Percentiles rank a stretch among this genome's conserved stretches.
These are phyloP conservation scores for Protea cynaroides DNA, from an alignment of 164 flowering plant species.

Conservation along the genomic window DNA sequence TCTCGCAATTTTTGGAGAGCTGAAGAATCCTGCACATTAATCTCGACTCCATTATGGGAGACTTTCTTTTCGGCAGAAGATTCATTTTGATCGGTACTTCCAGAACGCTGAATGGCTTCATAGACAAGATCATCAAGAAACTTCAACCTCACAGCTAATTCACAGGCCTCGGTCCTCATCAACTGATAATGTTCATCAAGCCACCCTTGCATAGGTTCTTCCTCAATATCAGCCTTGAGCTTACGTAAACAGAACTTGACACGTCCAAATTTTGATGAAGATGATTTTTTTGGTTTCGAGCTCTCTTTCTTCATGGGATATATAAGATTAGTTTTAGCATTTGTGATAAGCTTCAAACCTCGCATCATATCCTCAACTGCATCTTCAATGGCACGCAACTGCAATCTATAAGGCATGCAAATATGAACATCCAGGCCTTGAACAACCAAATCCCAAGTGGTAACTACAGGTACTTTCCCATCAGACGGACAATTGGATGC, in stretches of 20 bases:
- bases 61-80: conserved; percentile 33
- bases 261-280: conserved; percentile 61
- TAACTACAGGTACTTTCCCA: conserved; percentile 30
- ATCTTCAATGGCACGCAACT: conserved; percentile 98
- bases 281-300: conserved; percentile 51
- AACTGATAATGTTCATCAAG: conserved; percentile 93
- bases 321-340: conserved; percentile 55
- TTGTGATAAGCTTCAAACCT: conserved; percentile 67
- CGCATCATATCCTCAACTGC: conserved; percentile 93
- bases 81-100: conserved; percentile 45
- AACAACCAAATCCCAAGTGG: conserved; percentile 92
- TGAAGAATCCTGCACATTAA: conserved; percentile 59
- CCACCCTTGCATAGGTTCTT: conserved; percentile 99
- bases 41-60: conserved; percentile 51
- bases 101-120: conserved; percentile 29
- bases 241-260: conserved; percentile 75
- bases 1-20: conserved; percentile 52
- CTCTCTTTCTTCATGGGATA: conserved; percentile 62
- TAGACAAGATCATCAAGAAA: conserved; percentile 67
- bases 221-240: conserved; percentile 85
- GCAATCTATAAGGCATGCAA: conserved; percentile 89
- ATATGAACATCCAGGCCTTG: conserved; percentile 94
- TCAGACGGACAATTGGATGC: conserved; percentile 37
- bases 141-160: conserved; percentile 79
- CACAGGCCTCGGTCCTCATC: conserved; percentile 82